Base-by-base conservation (phyloP, 2,329 filamentous ascomycete genomes). In the Ceratocystis alfenasii region DNA sequence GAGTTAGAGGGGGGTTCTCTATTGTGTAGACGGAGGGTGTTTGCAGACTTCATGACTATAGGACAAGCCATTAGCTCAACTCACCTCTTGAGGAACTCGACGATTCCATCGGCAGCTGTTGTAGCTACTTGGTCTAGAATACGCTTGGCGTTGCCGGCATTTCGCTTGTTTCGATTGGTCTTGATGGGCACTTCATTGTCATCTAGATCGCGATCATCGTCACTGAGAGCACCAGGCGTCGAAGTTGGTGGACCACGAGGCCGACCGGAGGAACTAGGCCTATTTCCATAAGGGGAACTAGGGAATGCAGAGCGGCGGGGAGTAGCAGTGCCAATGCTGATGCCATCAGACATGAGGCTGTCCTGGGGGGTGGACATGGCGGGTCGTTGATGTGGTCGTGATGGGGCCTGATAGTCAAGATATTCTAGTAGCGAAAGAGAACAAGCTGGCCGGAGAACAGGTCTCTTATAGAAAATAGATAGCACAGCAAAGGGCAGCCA, bases 61-160 rank as follows among this genome's bases (percentile, higher is more conserved):
- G 36, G 36, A 12, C 10, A 41, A 41, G 36, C 12, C 36, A 41
- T 15, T 41, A 12, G 36, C 36, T 41, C 67, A 60, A 74, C 81
- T 72, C 74, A 91, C 87, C 81, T 83, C 72, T 94, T 88, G 30
- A 95, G 83, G 72, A 94, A 95, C 69, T 82, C 81, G 75, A 92
- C 87, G 73, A 95, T 94, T 66, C 87, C 84, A 66, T 87, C 80
- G 72, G 90, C 87, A 30, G 93, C 83, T 65, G 87, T 83, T 69
- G 89, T 80, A 68, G 88, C 89, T 62, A 90, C 87, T 67, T 82
- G 82, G 75, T 95, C 90, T 69, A 90, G 86, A 5, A 93, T 88
- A 67, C 83, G 82, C 5, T 88, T 85, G 41, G 94, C 82, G 66
- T 83, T 78, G 59, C 77, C 74, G 25, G 57, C 57, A 10, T 67